These are phyloP conservation scores for Penicillium ucsense DNA, from an alignment of 495 filamentous ascomycete genomes.

Conservation along the genomic window DNA sequence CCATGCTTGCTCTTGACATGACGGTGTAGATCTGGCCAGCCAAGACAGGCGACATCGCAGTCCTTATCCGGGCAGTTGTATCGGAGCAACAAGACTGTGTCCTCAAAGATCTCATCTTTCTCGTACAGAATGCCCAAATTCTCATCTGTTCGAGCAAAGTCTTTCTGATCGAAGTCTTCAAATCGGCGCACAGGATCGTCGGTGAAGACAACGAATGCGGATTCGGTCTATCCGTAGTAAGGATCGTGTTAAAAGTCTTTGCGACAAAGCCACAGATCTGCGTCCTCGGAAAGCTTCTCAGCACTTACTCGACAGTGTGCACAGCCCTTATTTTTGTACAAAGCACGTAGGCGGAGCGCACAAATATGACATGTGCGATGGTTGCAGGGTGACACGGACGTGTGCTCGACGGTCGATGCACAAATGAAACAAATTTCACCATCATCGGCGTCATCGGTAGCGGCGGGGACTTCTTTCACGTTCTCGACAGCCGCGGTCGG, in stretches of 20 bases:
- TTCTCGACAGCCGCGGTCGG: conserved; percentile 3
- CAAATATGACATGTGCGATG: conserved; percentile 96
- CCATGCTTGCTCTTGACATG: conserved; percentile 77
- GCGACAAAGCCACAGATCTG: not conserved
- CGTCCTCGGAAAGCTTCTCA: not conserved
- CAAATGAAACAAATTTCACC: conserved; percentile 94
- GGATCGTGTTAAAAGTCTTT: not conserved
- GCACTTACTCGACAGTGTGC: conserved; percentile 78
- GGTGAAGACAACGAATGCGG: conserved; percentile 83
- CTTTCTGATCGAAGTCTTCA: conserved; percentile 63
- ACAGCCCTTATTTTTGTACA: conserved; percentile 93
- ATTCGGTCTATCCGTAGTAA: conserved; percentile 47
- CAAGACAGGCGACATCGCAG: conserved; percentile 84
- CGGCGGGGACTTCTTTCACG: conserved; percentile 15
- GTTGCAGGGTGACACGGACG: conserved; percentile 83
- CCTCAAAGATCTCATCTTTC: conserved; percentile 73
- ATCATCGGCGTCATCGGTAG: conserved; percentile 49
- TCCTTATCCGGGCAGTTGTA: conserved; percentile 86
- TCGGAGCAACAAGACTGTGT: conserved; percentile 75
- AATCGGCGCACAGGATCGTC: conserved; percentile 70
- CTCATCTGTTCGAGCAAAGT: conserved; percentile 66
- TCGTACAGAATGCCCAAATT: conserved; percentile 88
- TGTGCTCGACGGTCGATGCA: conserved; percentile 74
- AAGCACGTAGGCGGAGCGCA: conserved; percentile 71
- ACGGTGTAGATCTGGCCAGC: conserved; percentile 87